Evolutionary conservation across 805 yeast species (phyloP).

Genomic region (Starmerella stellata): DNA sequence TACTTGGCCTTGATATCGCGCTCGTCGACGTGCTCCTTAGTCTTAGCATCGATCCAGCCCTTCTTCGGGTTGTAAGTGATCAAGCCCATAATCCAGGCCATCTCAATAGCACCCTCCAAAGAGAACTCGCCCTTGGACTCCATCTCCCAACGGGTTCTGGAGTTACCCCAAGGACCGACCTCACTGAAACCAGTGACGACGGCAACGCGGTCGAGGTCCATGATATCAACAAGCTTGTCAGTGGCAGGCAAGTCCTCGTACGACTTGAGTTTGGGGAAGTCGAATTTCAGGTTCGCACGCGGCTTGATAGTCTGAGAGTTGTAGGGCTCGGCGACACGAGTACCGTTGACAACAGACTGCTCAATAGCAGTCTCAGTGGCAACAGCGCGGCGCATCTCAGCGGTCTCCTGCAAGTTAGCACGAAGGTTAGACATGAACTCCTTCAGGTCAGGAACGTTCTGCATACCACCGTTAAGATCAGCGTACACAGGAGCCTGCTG

Average conservation of each 20-base stretch:
- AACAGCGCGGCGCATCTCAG: slow-evolving; percentile 90
- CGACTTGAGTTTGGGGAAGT: slow-evolving; percentile 74
- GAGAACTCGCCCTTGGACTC: slow-evolving; percentile 90
- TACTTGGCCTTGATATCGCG: slow-evolving; percentile 82
- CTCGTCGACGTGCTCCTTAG: slow-evolving; percentile 84
- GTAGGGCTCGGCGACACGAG: slow-evolving; percentile 70
- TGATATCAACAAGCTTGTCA: slow-evolving; percentile 64
- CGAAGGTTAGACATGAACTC: slow-evolving; percentile 69
- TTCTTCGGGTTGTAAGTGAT: slow-evolving; percentile 92
- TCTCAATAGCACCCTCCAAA: slow-evolving; percentile 92
- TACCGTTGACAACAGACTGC: slow-evolving; percentile 70
- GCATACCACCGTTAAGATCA: slow-evolving; percentile 97
- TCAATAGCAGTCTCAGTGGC: slow-evolving; percentile 85
- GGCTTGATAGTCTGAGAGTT: slow-evolving; percentile 65
- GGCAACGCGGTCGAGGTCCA: slow-evolving; percentile 77
- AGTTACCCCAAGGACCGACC: slow-evolving; percentile 98
- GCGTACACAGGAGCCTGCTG: slow-evolving; percentile 94
- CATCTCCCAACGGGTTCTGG: slow-evolving; percentile 99
- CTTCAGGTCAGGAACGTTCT: slow-evolving; percentile 77
- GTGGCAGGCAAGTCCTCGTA: slow-evolving; percentile 40
- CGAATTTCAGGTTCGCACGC: slow-evolving; percentile 84
- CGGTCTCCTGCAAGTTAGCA: slow-evolving; percentile 49
- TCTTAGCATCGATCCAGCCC: slow-evolving; percentile 97
- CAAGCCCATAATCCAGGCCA: slow-evolving; percentile 99
- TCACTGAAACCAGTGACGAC: slow-evolving; percentile 97